Evolutionary conservation across 108 stramenopile species (phyloP), one percentile per base, ranked within the genome.

Genomic region (Schizochytrium sp.): DNA sequence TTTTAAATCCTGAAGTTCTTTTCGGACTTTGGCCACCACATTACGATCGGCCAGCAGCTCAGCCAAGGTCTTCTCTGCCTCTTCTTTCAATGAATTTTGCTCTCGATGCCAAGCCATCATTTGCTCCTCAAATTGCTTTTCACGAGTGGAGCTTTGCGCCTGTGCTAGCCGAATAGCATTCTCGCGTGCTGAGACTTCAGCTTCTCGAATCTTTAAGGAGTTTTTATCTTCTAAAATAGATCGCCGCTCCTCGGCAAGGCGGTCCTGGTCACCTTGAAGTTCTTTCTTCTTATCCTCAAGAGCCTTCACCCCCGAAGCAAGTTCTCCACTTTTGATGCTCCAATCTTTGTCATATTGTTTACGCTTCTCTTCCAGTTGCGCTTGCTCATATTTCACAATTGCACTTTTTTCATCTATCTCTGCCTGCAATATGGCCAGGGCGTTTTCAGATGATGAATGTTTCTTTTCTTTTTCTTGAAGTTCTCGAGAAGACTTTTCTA

Each of bases 41-140:
- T 83, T 53, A 5, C 53, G 47, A 47, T 83, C 76, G 10, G n/a
- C 50, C 0, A 7, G 28, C 15, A 83, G 76, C 45, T 83, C 76
- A 5, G 17, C 2, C 10, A 83, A 53, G 50, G 76, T 83, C 5
- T 55, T 10, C 13, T 55, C 53, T 10, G 76, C 76, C 55, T 83
- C 76, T 46, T 3, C 45, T 40, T 83, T 49, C 5, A 83, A 40
- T n/a, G 28, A 7, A 5, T 5, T 7, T 2, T 83, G 76, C 76
- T 83, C 76, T 10, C 15, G 47, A 55, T 83, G 50, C 76, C 76
- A 83, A 28, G 40, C 15, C 7, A 13, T 53, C 2, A 49, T 55
- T 10, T 83, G 28, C 28, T 83, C 76, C 55, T 55, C 50, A 55
- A 83, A 83, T 28, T 83, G 76, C 8, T 1, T 55, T 83, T 83